Base-by-base conservation (phyloP, 441 rosid species). In the Brassica hybrid region DNA sequence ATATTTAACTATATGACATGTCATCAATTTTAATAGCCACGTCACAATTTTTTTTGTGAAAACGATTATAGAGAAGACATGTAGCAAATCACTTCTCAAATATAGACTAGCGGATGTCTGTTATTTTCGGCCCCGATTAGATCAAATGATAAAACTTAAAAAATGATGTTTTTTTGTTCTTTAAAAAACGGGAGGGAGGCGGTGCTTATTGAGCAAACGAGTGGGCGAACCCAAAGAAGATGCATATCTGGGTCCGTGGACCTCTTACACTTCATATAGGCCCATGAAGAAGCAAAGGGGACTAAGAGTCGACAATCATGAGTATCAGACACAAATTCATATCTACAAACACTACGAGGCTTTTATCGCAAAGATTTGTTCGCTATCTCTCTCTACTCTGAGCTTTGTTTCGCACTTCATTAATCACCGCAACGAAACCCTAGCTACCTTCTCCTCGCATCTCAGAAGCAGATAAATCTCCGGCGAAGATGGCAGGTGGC, bases 401-500 rank as follows among this genome's bases (percentile, higher is more conserved):
- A 65, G 11, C 17, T 7, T 34, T n/a, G 62, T 65, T 27, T 58
- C 10, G 30, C 5, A 18, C 18, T 25, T n/a, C 3, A 18, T 27
- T 18, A 19, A 3, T 27, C 41, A 63, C 17, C 43, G 30, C 64
- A 65, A 36, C 69, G 57, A 75, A 80, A 60, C 80, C 83, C 74
- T 75, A 76, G 77, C 74, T 71, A 19, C 71, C 45, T 9, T 59
- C 43, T 65, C 43, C 18, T 79, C 70, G 19, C 61, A 71, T 71
- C 45, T 80, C 54, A 27, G 38, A 60, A 34, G 0, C 59, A 48
- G 48, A 54, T 12, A 67, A 64, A 25, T 58, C 36, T 71, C 83
- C 77, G 74, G 76, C 73, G 52, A 81, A 76, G 73, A 86, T 86
- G 89, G 45, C 85, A 25, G 84, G 81, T 81, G 78, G 81, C 12